Conservation (phyloP, 1,284 basidiomycete species). For the Sporisorium graminicola region DNA sequence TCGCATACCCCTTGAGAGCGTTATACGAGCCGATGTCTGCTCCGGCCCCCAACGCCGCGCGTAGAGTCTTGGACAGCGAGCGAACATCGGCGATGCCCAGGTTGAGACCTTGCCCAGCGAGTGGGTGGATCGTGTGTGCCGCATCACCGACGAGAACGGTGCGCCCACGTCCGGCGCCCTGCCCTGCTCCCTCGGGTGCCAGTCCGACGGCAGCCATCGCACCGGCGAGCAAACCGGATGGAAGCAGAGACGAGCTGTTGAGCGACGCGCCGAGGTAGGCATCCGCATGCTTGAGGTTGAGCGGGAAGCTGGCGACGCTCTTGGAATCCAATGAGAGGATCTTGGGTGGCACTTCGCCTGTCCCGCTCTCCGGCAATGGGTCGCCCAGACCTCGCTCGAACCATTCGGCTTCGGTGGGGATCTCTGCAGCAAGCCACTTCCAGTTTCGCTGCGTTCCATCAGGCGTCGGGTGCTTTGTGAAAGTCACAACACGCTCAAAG, state of each 20-base stretch:
- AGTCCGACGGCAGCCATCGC: conserved; percentile 52
- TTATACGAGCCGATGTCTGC: conserved; percentile 63
- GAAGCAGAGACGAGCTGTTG: conserved; percentile 32
- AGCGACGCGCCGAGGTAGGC: conserved; percentile 79
- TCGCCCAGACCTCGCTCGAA: conserved; percentile 39
- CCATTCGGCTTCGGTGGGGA: conserved; percentile 42
- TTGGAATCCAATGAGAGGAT: conserved; percentile 80
- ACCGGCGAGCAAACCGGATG: conserved; percentile 44
- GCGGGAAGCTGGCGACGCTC: conserved; percentile 90
- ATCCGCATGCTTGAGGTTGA: conserved; percentile 88
- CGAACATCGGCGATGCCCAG: conserved; percentile 85
- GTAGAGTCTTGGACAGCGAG: conserved; percentile 45
- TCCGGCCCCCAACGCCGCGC: conserved; percentile 45
- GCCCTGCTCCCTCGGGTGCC: conserved; percentile 52
- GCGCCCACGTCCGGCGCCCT: conserved; percentile 73
- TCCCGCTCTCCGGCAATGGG: conserved; percentile 46
- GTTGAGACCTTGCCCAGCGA: conserved; percentile 98
- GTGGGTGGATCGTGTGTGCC: conserved; percentile 92
- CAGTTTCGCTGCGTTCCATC: conserved; percentile 26
- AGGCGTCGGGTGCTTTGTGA: conserved; percentile 56
- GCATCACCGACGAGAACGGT: conserved; percentile 95
- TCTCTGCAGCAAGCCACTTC: conserved; percentile 49
- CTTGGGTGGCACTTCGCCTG: conserved; percentile 76
- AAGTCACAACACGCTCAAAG: conserved; percentile 75
- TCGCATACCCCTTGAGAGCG: conserved; percentile 57